Evolutionary conservation across 2,329 filamentous ascomycete species (phyloP).

Genomic region (Colletotrichum musicola): DNA sequence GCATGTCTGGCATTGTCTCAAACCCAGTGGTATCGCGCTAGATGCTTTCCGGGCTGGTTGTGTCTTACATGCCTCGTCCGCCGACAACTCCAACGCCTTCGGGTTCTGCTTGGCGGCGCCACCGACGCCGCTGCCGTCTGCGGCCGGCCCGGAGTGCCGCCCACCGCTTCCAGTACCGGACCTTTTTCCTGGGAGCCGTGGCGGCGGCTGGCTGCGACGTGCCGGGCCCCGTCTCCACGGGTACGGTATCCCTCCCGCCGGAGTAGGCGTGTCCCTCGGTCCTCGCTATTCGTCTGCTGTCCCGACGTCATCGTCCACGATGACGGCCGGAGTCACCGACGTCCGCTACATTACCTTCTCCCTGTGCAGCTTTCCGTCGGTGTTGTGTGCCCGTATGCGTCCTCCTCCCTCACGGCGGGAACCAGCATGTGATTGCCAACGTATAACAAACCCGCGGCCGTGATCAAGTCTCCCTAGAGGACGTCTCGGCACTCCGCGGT

Average conservation of each 20-base stretch:
- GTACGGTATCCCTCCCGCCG: constrained; percentile 61
- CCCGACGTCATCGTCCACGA: background rate
- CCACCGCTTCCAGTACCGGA: constrained; percentile 63
- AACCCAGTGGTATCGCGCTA: constrained; percentile 59
- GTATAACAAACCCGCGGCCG: constrained; percentile 58
- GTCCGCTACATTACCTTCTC: constrained; percentile 55
- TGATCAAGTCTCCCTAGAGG: constrained; percentile 57
- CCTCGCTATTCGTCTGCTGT: background rate
- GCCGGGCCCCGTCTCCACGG: constrained; percentile 38
- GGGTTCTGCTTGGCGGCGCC: constrained; percentile 34
- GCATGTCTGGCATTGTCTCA: too few relatives aligned
- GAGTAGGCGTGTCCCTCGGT: constrained; percentile 65
- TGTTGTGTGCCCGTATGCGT: constrained; percentile 47
- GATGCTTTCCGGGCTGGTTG: constrained; percentile 56
- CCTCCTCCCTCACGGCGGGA: constrained; percentile 50
- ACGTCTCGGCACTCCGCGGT: constrained; percentile 65
- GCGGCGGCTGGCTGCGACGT: constrained; percentile 63
- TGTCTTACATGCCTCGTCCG: constrained; percentile 62
- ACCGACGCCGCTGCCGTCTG: constrained; percentile 42
- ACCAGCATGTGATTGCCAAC: constrained; percentile 64
- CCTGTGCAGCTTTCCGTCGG: constrained; percentile 58
- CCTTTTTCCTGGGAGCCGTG: constrained; percentile 48
- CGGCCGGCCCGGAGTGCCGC: constrained; percentile 48
- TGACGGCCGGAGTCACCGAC: constrained; percentile 57
- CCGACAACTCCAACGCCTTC: constrained; percentile 51